Base-by-base conservation (phyloP, 163 green algal genomes). In the Prototheca cutis region DNA sequence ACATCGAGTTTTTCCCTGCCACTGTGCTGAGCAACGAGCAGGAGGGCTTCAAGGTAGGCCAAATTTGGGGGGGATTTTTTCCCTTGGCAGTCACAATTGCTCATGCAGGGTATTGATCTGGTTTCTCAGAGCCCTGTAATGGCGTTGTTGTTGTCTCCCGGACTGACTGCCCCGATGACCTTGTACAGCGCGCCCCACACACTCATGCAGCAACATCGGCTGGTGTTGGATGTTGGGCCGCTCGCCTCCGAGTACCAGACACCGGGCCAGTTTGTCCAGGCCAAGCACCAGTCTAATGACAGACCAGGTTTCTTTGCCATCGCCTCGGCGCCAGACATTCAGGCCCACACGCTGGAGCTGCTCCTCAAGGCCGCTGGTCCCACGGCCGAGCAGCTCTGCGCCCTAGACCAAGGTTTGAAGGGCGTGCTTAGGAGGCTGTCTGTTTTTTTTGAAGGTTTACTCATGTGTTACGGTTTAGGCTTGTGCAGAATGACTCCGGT, bases 261-360 rank as follows among this genome's bases (percentile, higher is more conserved):
- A 48, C 72, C 87, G 1, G 90, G 90, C 0, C 90, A 97, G 71
- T 97, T 84, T 69, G 90, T 76, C 15, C 58, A 80, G 67, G 56
- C 79, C 39, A 84, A 85, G 66, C 65, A 86, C 7, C 73, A 74
- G n/a, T 83, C 79, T 24, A 78, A 89, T 19, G 73, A 71, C 61
- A 96, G 95, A 74, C 71, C 90, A 10, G 88, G 84, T 28, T 97
- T 95, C 72, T 93, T 95, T 57, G 90, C 90, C 19, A 92, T 97
- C 51, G 84, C 90, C 2, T 95, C 83, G 0, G 30, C 80, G 1
- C 42, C 10, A 21, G 42, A 51, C 25, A 5, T n/a, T 8, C 10
- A 79, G 39, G 64, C 61, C 18, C 49, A 54, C 17, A 30, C 64
- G 0, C 53, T 94, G 31, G 82, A 85, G 68, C 68, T 90, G 49